Evolutionary conservation across 179 eudicot species (phyloP).

Genomic region (Actinidia polygama): DNA sequence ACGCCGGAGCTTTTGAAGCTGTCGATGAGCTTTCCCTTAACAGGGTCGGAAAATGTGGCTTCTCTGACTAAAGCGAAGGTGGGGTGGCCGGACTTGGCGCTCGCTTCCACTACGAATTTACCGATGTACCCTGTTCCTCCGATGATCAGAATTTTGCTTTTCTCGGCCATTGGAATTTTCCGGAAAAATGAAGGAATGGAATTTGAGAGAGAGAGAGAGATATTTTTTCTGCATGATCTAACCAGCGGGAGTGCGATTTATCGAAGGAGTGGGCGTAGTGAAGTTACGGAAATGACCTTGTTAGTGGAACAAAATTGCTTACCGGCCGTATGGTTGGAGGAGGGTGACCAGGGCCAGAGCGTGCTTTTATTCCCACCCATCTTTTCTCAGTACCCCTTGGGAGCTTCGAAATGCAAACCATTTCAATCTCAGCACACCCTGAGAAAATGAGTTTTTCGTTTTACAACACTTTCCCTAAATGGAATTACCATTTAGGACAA

Average conservation of each 20-base stretch:
- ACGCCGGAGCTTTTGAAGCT: conserved; percentile 48
- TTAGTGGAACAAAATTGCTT: background rate
- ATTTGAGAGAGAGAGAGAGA: background rate
- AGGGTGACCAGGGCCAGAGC: no score
- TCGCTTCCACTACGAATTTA: conserved; percentile 54
- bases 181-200: background rate
- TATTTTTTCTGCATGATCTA: no score
- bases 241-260: background rate
- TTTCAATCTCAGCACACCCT: no score
- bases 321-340: no score
- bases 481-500: no score
- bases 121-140: conserved; percentile 66
- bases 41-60: conserved; percentile 45
- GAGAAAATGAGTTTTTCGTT: no score
- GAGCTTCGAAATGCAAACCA: no score
- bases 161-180: conserved; percentile 38
- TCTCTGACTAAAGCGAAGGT: conserved; percentile 48
- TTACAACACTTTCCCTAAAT: no score
- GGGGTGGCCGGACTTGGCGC: conserved; percentile 48
- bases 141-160: conserved; percentile 54
- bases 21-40: conserved; percentile 39
- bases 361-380: no score
- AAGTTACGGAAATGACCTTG: conserved; percentile 12
- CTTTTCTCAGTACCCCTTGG: no score
- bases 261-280: background rate